A percentile compares a stretch with the other conserved stretches of the same genome.
phyloP scores from a whole-genome alignment of 306 rosid genomes.

The Argentina anserina region DNA sequence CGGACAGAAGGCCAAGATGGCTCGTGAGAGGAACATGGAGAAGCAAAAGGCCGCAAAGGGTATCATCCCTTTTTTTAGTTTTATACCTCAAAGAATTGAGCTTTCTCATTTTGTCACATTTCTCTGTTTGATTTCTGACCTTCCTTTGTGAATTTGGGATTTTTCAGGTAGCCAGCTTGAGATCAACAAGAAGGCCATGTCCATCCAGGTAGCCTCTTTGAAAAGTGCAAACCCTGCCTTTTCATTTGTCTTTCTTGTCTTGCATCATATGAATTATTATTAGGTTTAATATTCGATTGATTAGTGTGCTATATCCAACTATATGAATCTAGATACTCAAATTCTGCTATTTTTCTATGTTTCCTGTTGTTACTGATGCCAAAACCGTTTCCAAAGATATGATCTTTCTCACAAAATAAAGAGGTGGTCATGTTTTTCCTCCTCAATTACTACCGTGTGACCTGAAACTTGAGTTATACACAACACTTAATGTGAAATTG shows the following conservation, averaged over 20 bases:
- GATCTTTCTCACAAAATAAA: not conserved
- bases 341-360: not conserved
- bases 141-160: not conserved
- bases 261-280: not conserved
- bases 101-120: conserved; percentile 1
- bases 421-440: not conserved
- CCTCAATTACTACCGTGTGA: not conserved
- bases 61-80: conserved; percentile 1
- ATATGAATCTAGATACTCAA: not conserved
- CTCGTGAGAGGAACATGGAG: conserved; percentile 82
- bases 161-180: conserved; percentile 69
- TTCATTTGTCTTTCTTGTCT: not conserved
- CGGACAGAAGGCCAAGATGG: conserved; percentile 77
- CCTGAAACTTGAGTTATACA: not conserved
- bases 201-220: conserved; percentile 53
- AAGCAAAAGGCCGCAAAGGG: conserved; percentile 58
- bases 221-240: not conserved
- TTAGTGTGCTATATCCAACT: not conserved
- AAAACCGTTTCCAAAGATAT: not conserved
- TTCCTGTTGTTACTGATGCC: not conserved
- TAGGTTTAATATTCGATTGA: not conserved
- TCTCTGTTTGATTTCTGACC: not conserved
- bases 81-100: not conserved
- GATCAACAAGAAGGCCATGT: conserved; percentile 74
- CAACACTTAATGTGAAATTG: not conserved